Evolutionary conservation across 768 basidiomycete genomes (phyloP).

Genomic region (Hericium erinaceus): DNA sequence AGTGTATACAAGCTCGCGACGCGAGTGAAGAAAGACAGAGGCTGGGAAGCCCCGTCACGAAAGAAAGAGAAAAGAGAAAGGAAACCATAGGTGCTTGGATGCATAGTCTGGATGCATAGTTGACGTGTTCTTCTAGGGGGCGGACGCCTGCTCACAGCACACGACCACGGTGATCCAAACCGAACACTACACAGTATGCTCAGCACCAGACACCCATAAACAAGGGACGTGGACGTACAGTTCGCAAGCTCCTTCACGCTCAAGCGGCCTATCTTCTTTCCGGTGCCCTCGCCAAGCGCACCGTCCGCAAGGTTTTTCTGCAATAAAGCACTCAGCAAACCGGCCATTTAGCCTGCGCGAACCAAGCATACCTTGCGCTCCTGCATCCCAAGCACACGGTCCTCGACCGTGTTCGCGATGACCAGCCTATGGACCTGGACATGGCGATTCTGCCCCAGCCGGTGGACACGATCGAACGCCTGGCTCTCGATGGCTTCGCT

Average conservation of each 20-base stretch:
- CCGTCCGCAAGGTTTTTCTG: constrained; percentile 49
- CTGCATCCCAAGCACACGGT: constrained; percentile 59
- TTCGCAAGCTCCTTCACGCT: not conserved
- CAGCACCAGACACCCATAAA: not conserved
- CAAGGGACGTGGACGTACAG: not conserved
- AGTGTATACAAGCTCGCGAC: too few relatives aligned
- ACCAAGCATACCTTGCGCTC: constrained; percentile 38
- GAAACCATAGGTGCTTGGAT: too few relatives aligned
- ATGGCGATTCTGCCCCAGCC: constrained; percentile 37
- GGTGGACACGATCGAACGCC: constrained; percentile 39
- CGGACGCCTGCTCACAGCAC: too few relatives aligned
- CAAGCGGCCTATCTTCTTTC: constrained; percentile 44
- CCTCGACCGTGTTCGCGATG: constrained; percentile 53
- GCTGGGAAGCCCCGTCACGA: too few relatives aligned
- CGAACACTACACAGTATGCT: not conserved
- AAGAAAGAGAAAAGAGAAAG: too few relatives aligned
- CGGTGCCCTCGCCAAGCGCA: constrained; percentile 51
- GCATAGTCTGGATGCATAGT: too few relatives aligned
- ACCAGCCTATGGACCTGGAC: constrained; percentile 50
- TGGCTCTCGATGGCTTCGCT: constrained; percentile 54
- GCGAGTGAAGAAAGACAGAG: too few relatives aligned
- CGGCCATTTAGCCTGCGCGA: too few relatives aligned
- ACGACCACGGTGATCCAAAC: not conserved
- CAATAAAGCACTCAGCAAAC: not conserved
- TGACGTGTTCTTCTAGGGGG: too few relatives aligned